Evolutionary conservation across 345 rosid species (phyloP).

Genomic region (Melaleuca alternifolia): DNA sequence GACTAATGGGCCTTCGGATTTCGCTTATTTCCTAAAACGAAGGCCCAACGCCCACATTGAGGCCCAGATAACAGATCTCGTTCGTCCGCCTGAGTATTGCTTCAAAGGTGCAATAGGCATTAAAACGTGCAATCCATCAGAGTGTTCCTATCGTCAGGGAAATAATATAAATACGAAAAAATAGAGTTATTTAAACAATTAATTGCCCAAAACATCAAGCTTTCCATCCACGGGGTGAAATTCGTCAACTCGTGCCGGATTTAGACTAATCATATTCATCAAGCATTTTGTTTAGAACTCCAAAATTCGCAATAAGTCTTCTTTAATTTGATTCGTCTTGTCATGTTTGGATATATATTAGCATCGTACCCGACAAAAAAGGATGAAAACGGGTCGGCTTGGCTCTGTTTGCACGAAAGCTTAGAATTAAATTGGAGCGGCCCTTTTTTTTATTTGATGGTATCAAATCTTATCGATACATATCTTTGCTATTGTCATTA

Average conservation of each 20-base stretch:
- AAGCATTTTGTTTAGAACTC: not conserved
- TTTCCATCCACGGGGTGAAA: not conserved
- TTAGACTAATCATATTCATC: not conserved
- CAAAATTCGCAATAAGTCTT: not conserved
- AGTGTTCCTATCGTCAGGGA: not conserved
- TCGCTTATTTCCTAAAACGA: not conserved
- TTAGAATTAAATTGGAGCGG: not conserved
- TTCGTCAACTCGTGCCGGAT: not conserved
- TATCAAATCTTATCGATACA: not conserved
- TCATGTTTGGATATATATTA: not conserved
- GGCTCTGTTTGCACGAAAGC: not conserved
- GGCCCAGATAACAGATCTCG: not conserved
- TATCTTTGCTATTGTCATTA: not conserved
- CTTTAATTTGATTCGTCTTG: not conserved
- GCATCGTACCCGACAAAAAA: not conserved
- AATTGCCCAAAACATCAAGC: not conserved
- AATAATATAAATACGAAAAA: not conserved
- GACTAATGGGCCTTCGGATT: not conserved
- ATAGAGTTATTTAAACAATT: not conserved
- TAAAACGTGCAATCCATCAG: not conserved
- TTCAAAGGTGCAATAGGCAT: not conserved
- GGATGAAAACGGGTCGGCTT: not conserved
- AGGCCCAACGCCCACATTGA: not conserved
- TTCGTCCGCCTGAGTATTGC: not conserved
- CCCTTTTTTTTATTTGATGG: not conserved